phyloP scores from a whole-genome alignment of 331 rosid species.

The Ulmus americana region DNA sequence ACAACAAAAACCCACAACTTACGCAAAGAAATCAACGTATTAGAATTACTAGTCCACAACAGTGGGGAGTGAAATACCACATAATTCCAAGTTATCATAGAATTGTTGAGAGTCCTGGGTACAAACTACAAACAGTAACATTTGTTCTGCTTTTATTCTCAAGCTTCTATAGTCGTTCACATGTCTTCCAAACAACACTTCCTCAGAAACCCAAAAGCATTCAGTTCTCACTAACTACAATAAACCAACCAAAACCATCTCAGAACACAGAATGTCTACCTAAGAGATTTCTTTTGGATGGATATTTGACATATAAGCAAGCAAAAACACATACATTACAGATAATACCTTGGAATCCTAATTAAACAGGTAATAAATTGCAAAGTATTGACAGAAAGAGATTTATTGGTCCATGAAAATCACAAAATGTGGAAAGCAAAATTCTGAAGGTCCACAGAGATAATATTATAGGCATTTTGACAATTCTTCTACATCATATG shows the following conservation, averaged over 20 bases:
- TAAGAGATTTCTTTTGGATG: slow-evolving; percentile 2
- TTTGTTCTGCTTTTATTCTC: not conserved
- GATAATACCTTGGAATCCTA: not conserved
- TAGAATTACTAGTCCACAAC: not conserved
- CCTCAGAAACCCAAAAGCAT: not conserved
- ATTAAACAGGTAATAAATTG: not conserved
- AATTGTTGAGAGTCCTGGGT: not conserved
- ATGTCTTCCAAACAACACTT: not conserved
- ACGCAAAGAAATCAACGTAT: not conserved
- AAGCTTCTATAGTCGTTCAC: not conserved
- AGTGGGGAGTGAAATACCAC: not conserved
- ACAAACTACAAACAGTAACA: not conserved
- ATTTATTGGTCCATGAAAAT: not conserved
- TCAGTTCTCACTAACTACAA: not conserved
- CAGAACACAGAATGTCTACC: not conserved
- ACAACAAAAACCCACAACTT: not conserved
- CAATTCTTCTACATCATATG: not conserved
- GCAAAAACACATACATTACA: not conserved
- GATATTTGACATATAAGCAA: not conserved
- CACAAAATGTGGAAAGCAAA: not conserved
- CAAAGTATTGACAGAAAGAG: not conserved
- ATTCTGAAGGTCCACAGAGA: not conserved
- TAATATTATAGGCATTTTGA: not conserved
- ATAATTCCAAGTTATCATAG: not conserved
- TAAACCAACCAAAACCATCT: not conserved